Conservation (phyloP, 2,329 filamentous ascomycete genomes). For the Aspergillus sp. region DNA sequence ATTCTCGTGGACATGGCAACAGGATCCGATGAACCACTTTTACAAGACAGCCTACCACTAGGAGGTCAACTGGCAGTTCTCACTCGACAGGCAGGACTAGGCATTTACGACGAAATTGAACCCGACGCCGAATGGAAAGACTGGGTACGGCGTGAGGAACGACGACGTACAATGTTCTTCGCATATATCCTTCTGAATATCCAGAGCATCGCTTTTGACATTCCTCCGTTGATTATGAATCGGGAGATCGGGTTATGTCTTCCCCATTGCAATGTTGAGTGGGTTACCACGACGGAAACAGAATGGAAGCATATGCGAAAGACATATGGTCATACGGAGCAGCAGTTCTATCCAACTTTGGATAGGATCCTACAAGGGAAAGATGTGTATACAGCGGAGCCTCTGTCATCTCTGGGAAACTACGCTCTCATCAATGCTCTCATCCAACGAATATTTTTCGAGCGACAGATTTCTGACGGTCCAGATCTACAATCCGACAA, state of each 20-base stretch:
- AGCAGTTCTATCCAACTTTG: slow-evolving; percentile 42
- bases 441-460: slow-evolving; percentile 52
- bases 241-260: slow-evolving; percentile 51
- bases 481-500: slow-evolving; percentile 42
- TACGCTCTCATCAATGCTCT: slow-evolving; percentile 52
- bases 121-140: slow-evolving; percentile 44
- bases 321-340: slow-evolving; percentile 26
- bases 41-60: slow-evolving; percentile 4
- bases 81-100: slow-evolving; percentile 45
- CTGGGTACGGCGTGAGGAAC: slow-evolving; percentile 51
- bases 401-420: slow-evolving; percentile 48
- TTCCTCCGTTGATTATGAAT: slow-evolving; percentile 54
- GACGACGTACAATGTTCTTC: slow-evolving; percentile 51
- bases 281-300: slow-evolving; percentile 48
- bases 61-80: slow-evolving; percentile 5
- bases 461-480: slow-evolving; percentile 42
- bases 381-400: slow-evolving; percentile 26
- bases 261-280: slow-evolving; percentile 51
- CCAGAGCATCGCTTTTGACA: slow-evolving; percentile 59
- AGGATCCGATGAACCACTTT: slow-evolving; percentile 1
- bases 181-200: slow-evolving; percentile 57
- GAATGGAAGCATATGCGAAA: slow-evolving; percentile 45
- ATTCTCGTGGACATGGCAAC: background rate
- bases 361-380: slow-evolving; percentile 36
- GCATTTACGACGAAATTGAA: slow-evolving; percentile 52